Evolutionary conservation across 257 asterid genomes (phyloP), one percentile per base, ranked within the genome.

Genomic region (Rubia yunnanensis): DNA sequence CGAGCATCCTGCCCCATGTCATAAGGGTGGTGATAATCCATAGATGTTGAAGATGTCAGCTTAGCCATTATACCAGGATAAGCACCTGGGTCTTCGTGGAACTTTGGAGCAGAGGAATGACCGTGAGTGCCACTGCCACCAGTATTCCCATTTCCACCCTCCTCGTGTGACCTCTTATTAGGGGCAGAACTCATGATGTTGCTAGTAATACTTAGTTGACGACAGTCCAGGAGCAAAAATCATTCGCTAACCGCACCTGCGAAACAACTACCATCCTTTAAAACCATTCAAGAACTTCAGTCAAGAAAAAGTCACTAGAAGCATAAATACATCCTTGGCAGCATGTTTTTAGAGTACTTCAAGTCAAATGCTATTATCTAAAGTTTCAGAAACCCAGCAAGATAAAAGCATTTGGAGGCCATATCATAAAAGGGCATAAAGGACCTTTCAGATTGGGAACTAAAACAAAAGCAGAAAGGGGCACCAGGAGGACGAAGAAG

Each of bases 91-190:
- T 88, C 95, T 5, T 88, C 98, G 50, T 80, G 79, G 66, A 78
- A 82, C 76, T 86, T 91, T 32, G 81, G 72, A 70, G 76, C 80
- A 44, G 96, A 67, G 32, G 88, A 74, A 77, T 82, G 89, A 52
- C 77, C 69, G 63, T 83, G 88, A 73, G 58, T 78, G 24, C 92
- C 87, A 60, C 78, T 65, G 22, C 70, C 74, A 68, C 65, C 77
- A 27, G 89, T 86, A 67, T 76, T 65, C 17, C 72, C 74, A 73
- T 68, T 76, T 71, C 94, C 91, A 73, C 77, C 75, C 35, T 89
- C 98, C 60, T 89, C 96, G 10, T 81, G 95, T 5, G 79, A 76
- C 76, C 97, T 85, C 84, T 87, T 87, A 56, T 80, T 84, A 23
- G 91, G 94, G 52, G 91, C 65, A 79, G 81, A 67, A 74, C 95